A percentile compares a stretch with the other conserved stretches of the same genome.
These are phyloP conservation scores for Prinsepia uniflora DNA, from an alignment of 306 rosid genomes.

Conservation along the genomic window DNA sequence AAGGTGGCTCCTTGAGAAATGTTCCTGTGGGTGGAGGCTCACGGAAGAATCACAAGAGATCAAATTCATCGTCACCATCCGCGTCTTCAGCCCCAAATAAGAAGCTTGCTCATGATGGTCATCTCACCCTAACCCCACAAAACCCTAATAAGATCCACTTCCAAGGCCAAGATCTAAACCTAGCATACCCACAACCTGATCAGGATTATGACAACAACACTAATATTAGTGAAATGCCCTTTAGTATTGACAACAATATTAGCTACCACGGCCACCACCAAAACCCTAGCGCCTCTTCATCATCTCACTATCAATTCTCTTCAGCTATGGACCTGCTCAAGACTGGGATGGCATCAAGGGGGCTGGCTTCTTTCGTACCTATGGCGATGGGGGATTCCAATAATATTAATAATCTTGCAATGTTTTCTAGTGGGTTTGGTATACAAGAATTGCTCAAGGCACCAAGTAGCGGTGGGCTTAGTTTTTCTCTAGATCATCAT, in stretches of 20 bases:
- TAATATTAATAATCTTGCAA: constrained; percentile 12
- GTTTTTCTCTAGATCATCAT: constrained; percentile 47
- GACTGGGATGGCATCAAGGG: constrained; percentile 62
- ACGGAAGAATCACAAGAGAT: constrained; percentile 74
- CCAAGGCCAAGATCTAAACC: constrained; percentile 85
- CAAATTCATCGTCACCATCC: constrained; percentile 37
- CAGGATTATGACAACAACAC: constrained; percentile 30
- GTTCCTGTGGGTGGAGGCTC: constrained; percentile 99
- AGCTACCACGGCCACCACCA: constrained; percentile 21
- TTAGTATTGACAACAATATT: constrained; percentile 28
- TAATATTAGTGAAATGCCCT: constrained; percentile 38
- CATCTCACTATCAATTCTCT: constrained; percentile 27
- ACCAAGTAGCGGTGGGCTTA: constrained; percentile 25
- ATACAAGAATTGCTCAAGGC: constrained; percentile 64
- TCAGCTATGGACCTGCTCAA: constrained; percentile 75
- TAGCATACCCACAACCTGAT: constrained; percentile 54
- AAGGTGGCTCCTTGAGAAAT: constrained; percentile 89
- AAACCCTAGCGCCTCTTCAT: constrained; percentile 36
- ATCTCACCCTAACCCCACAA: constrained; percentile 32
- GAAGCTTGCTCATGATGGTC: constrained; percentile 31
- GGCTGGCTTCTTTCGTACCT: constrained; percentile 59
- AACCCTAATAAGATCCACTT: constrained; percentile 62
- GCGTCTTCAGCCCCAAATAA: constrained; percentile 30
- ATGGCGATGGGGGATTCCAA: constrained; percentile 27
- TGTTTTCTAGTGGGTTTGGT: constrained; percentile 46